Base-by-base conservation (phyloP, 129 eudicot species). In the Pseudognaphalium luteoalbum region DNA sequence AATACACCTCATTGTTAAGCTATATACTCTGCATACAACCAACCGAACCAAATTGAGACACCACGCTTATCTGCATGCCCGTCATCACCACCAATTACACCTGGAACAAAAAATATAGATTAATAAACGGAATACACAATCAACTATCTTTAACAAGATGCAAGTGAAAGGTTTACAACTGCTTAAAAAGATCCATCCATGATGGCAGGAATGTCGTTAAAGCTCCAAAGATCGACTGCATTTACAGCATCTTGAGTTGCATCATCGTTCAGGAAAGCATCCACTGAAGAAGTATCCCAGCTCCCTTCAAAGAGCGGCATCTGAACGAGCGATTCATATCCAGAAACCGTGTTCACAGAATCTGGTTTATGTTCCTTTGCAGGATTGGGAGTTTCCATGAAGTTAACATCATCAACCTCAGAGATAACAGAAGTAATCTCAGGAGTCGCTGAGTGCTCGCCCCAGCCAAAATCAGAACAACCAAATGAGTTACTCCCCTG, bases 401-500 rank as follows among this genome's bases (percentile, higher is more conserved):
- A 76, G 47, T 68, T 86, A 39, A 84, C 67, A 71, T 81, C 91
- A 58, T 82, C 87, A 62, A 41, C 82, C 77, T 89, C 97, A 4
- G 92, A 81, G 72, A 89, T 83, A 56, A 89, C 75, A 70, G 97
- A 92, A 16, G 97, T 84, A 51, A 92, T 92, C 69, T 92, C 97
- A 1, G 96, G 91, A 19, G 90, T 92, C 42, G 73, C 83, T 29
- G 87, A 64, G 28, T 83, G 82, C 21, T 92, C 97, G 33, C 95
- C 89, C 96, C 91, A 92, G 25, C 88, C 90, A 16, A 92, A 87
- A 76, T 89, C 97, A 11, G 96, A 85, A 81, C 86, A 89, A 50
- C 86, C 97, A 63, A 89, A 81, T 5, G 97, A 89, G 85, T 92
- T 92, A 76, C 97, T 92, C 9, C 90, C 92, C 72, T 92, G 90